These are phyloP conservation scores for Aspergillus quadricinctus DNA, from an alignment of 2,329 filamentous ascomycete species.

Conservation along the genomic window DNA sequence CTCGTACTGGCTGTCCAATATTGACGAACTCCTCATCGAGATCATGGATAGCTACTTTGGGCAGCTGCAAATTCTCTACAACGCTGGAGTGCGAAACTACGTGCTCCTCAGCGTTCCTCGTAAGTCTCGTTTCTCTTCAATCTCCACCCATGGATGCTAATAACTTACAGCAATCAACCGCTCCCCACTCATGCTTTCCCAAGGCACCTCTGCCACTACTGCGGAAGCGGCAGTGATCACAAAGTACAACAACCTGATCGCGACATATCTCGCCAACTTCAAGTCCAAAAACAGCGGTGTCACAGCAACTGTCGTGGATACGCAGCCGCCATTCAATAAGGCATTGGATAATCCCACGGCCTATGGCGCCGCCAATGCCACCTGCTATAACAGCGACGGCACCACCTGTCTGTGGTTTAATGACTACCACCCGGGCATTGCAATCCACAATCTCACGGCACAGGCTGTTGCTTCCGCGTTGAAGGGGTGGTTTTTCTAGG, in stretches of 20 bases:
- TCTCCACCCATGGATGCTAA: not conserved
- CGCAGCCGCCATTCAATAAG: conserved; percentile 5
- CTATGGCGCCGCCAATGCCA: not conserved
- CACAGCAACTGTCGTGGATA: conserved; percentile 6
- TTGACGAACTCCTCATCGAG: not conserved
- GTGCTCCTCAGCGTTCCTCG: conserved; percentile 5
- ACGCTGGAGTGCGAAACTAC: conserved; percentile 5
- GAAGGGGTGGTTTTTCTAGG: not conserved
- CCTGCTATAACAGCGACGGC: conserved; percentile 6
- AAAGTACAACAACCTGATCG: conserved; percentile 4
- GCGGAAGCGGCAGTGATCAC: conserved; percentile 1
- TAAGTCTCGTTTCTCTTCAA: not conserved
- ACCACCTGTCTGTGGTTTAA: conserved; percentile 11
- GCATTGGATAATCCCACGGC: conserved; percentile 1
- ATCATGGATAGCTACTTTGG: conserved; percentile 7
- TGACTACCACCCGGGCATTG: conserved; percentile 8
- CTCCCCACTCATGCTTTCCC: conserved; percentile 1
- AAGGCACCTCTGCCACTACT: not conserved
- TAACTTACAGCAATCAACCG: conserved; percentile 3
- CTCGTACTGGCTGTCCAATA: conserved; percentile 3
- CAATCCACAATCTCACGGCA: conserved; percentile 8
- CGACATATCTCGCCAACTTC: not conserved
- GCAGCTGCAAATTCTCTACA: conserved; percentile 7
- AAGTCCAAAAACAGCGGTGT: not conserved
- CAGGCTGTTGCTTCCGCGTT: conserved; percentile 6